Evolutionary conservation across 805 yeast species (phyloP).

Genomic region (Saturnispora bothae): DNA sequence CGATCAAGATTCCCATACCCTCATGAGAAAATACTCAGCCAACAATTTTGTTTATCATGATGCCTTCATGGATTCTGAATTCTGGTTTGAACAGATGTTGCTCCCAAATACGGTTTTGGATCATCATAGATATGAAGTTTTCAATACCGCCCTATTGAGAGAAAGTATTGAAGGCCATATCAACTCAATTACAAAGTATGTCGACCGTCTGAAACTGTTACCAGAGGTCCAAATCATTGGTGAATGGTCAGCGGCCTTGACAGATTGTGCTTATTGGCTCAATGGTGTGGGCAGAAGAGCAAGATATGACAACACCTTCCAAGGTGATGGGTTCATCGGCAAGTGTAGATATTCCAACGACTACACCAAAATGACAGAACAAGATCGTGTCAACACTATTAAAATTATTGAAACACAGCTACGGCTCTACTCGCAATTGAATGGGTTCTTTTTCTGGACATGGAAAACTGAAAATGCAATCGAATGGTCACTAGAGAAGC

Average conservation of each 20-base stretch:
- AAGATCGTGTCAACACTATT: slow-evolving; percentile 36
- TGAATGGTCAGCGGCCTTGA: slow-evolving; percentile 86
- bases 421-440: slow-evolving; percentile 34
- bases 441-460: slow-evolving; percentile 68
- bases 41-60: slow-evolving; percentile 52
- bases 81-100: slow-evolving; percentile 35
- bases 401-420: slow-evolving; percentile 52
- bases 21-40: slow-evolving; percentile 30
- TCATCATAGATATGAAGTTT: slow-evolving; percentile 91
- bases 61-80: slow-evolving; percentile 47
- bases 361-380: slow-evolving; percentile 32
- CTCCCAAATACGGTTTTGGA: slow-evolving; percentile 57
- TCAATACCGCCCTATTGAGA: slow-evolving; percentile 48
- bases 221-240: slow-evolving; percentile 47
- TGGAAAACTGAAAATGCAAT: slow-evolving; percentile 55
- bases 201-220: slow-evolving; percentile 27
- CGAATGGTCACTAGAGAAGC: slow-evolving; percentile 54
- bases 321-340: slow-evolving; percentile 38
- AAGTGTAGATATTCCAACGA: slow-evolving; percentile 33
- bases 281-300: slow-evolving; percentile 83
- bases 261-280: slow-evolving; percentile 83
- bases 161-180: slow-evolving; percentile 54
- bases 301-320: slow-evolving; percentile 58
- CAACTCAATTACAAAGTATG: slow-evolving; percentile 39
- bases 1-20: slow-evolving; percentile 33